Percentiles rank a stretch among this genome's conserved stretches.
phyloP scores from a whole-genome alignment of 2,329 filamentous ascomycete species.

The Shiraia sp. region DNA sequence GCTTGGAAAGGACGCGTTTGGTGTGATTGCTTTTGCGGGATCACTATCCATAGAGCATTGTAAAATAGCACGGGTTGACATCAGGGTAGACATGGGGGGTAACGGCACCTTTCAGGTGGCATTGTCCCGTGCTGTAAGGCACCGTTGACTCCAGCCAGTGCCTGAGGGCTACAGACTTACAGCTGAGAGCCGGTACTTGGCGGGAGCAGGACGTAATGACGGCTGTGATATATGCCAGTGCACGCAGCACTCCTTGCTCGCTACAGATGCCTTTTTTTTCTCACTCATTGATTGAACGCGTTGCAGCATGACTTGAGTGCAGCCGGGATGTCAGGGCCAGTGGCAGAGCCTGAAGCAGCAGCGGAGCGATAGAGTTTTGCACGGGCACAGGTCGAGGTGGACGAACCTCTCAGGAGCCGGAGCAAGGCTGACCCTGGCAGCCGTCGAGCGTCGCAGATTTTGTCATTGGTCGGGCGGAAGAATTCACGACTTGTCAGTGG shows the following conservation, averaged over 20 bases:
- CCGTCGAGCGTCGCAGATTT: conserved; percentile 13
- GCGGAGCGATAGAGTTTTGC: conserved; percentile 13
- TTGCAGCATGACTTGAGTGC: neutral
- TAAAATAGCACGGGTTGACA: too few relatives aligned
- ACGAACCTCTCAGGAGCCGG: conserved; percentile 1
- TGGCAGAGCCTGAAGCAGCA: conserved; percentile 4
- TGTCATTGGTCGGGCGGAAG: conserved; percentile 31
- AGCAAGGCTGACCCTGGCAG: conserved; percentile 14
- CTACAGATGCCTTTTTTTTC: too few relatives aligned
- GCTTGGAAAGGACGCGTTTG: too few relatives aligned
- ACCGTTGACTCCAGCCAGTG: too few relatives aligned
- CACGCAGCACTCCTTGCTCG: too few relatives aligned
- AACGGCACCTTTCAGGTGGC: too few relatives aligned
- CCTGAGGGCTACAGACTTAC: too few relatives aligned
- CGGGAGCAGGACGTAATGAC: neutral
- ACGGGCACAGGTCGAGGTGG: conserved; percentile 1
- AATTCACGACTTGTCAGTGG: conserved; percentile 24
- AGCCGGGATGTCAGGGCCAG: conserved; percentile 3
- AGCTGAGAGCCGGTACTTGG: too few relatives aligned
- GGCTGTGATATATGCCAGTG: neutral
- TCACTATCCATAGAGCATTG: too few relatives aligned
- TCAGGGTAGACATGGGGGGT: too few relatives aligned
- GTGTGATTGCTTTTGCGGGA: too few relatives aligned
- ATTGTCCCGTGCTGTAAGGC: too few relatives aligned
- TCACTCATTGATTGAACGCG: neutral